Percentiles rank a stretch among this genome's conserved stretches.
These are phyloP conservation scores for Colletotrichum echinochloae DNA, from an alignment of 2,329 filamentous ascomycete species.

Conservation along the genomic window DNA sequence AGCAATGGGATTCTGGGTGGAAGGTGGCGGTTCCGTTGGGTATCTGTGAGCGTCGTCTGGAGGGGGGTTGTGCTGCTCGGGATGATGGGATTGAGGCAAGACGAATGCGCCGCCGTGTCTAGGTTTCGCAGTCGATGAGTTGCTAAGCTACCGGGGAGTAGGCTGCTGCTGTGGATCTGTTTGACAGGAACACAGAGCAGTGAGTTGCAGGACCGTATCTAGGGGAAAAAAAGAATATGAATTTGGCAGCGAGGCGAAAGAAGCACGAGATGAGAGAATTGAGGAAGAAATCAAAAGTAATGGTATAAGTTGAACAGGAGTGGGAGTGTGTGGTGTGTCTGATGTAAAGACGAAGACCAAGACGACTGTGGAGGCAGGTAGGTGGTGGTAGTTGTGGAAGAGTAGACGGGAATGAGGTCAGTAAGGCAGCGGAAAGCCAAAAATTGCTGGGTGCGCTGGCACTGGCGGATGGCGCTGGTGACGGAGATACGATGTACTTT, in stretches of 20 bases:
- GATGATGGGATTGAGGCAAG: neutral
- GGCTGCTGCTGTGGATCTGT: slow-evolving; percentile 35
- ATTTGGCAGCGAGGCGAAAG: slow-evolving; percentile 19
- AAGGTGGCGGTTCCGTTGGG: slow-evolving; percentile 22
- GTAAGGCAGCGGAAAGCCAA: slow-evolving; percentile 37
- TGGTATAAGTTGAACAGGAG: slow-evolving; percentile 26
- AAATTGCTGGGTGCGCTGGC: slow-evolving; percentile 34
- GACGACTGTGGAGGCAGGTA: slow-evolving; percentile 18
- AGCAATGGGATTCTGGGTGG: slow-evolving; percentile 21
- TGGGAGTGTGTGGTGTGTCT: slow-evolving; percentile 32
- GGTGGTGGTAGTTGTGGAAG: slow-evolving; percentile 32
- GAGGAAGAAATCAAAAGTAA: slow-evolving; percentile 18
- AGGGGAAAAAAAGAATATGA: slow-evolving; percentile 15
- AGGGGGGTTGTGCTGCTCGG: slow-evolving; percentile 3
- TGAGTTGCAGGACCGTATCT: slow-evolving; percentile 24
- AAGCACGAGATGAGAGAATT: slow-evolving; percentile 39
- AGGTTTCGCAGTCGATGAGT: slow-evolving; percentile 24
- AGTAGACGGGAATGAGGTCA: slow-evolving; percentile 40
- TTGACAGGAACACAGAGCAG: slow-evolving; percentile 33
- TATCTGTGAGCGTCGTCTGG: slow-evolving; percentile 11
- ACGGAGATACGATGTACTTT: slow-evolving; percentile 17
- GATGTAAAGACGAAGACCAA: slow-evolving; percentile 40
- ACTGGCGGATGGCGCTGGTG: slow-evolving; percentile 13
- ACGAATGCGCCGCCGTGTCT: slow-evolving; percentile 36
- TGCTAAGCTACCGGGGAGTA: slow-evolving; percentile 31